Evolutionary conservation across 2,329 filamentous ascomycete genomes (phyloP), one percentile per base, ranked within the genome.

Genomic region (Colletotrichum sp.): DNA sequence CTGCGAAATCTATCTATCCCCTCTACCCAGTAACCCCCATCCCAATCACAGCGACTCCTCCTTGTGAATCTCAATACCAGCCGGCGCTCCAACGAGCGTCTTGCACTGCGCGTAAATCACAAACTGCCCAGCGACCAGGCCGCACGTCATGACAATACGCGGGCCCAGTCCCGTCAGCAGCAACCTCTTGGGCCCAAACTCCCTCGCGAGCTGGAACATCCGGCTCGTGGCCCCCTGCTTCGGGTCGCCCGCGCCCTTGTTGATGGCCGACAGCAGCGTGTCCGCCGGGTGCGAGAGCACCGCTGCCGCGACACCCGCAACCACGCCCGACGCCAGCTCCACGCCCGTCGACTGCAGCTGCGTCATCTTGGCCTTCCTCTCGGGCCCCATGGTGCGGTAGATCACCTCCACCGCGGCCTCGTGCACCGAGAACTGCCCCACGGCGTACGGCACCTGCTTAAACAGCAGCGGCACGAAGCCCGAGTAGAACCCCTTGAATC

Each of bases 351-450:
- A 94, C 83, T 93, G 92, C 79, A 93, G 89, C 79, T 92, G 90
- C 75, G 93, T 93, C 80, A 95, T 88, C 79, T 88, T 90, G 77
- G 90, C 90, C 89, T 96, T 97, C 74, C 85, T 85, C 80, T 90
- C 88, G 16, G 87, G 88, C 82, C 96, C 94, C 83, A 98, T 89
- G 71, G 85, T 75, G 73, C 89, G 88, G 89, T 92, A 98, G 85
- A 96, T 91, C 79, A 90, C 83, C 86, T 98, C 95, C 82, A 94
- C 92, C 80, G 94, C 95, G 82, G 95, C 96, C 88, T 98, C 96
- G 89, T 95, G 97, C 71, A 96, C 95, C 80, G 96, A 95, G 89
- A 98, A 98, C 89, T 98, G 98, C 84, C 95, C 93, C 87, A 98
- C 95, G 79, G 96, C 98, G 88, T 98, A 98, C 21, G 96, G 96